These are phyloP conservation scores for Salix koriyanagi DNA, from an alignment of 345 rosid genomes.

Conservation along the genomic window DNA sequence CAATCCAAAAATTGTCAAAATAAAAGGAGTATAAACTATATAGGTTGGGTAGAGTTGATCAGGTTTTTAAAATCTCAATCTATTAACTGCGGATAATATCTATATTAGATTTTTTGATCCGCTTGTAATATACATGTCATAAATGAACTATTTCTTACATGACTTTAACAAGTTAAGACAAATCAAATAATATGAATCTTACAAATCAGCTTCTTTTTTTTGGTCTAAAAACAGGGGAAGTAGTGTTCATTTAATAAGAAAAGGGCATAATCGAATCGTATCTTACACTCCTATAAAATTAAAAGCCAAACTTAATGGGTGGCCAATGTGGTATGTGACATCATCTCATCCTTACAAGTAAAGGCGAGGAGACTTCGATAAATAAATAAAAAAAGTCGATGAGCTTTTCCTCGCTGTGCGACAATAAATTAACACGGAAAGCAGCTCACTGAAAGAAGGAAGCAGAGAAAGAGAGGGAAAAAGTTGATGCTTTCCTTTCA, in stretches of 20 bases:
- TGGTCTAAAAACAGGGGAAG: too few species aligned
- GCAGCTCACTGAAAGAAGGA: not conserved
- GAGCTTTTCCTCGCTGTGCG: slow-evolving; percentile 11
- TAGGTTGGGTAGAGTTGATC: too few species aligned
- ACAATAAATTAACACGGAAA: not conserved
- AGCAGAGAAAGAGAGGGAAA: not conserved
- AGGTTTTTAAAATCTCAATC: too few species aligned
- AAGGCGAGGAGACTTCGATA: not conserved
- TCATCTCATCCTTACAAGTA: not conserved
- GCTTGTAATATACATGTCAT: too few species aligned
- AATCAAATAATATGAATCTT: too few species aligned
- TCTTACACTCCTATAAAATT: not conserved
- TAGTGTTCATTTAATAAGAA: not conserved
- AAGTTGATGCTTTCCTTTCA: slow-evolving; percentile 23
- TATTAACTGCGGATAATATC: too few species aligned
- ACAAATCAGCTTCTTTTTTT: too few species aligned
- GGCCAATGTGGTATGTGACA: slow-evolving; percentile 3
- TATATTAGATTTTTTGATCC: too few species aligned
- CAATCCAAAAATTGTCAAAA: too few species aligned
- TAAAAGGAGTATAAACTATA: too few species aligned
- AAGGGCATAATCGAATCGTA: not conserved
- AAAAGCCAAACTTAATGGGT: not conserved
- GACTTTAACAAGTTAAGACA: too few species aligned
- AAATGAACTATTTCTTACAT: too few species aligned
- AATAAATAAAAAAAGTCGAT: not conserved